Percentiles rank a stretch among this genome's conserved stretches.
Conservation (phyloP, 176 grass and related monocot genomes). For the Alopecurus myosuroides region DNA sequence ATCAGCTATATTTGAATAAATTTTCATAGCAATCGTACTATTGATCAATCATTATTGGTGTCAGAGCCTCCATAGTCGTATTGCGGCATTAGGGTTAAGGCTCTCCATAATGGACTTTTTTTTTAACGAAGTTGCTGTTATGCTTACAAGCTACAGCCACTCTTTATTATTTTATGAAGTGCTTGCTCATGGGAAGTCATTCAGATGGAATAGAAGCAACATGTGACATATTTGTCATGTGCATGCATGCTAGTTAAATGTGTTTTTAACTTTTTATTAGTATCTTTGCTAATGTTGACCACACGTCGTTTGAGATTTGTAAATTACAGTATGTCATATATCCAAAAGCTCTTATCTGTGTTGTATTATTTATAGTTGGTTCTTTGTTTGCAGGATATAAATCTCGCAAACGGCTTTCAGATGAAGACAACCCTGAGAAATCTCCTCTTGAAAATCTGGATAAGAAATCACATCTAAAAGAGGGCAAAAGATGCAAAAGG, state of each 20-base stretch:
- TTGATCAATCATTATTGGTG: neutral
- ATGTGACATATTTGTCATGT: conserved; percentile 4
- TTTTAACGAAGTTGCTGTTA: neutral
- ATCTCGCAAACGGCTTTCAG: conserved; percentile 45
- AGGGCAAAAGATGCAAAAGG: conserved; percentile 38
- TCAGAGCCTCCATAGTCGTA: neutral
- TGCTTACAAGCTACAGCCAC: neutral
- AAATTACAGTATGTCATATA: neutral
- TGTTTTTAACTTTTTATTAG: neutral
- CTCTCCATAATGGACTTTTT: conserved; percentile 12
- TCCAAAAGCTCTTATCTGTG: conserved; percentile 8
- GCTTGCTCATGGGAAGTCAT: neutral
- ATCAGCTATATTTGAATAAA: too few species aligned
- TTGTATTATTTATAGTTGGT: conserved; percentile 6
- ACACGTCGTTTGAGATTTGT: neutral
- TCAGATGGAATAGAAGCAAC: conserved; percentile 18
- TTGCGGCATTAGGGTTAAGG: neutral
- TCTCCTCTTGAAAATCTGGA: conserved; percentile 36
- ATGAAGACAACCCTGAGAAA: conserved; percentile 34
- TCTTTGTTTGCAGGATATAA: conserved; percentile 57
- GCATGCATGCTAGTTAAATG: too few species aligned
- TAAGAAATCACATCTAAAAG: conserved; percentile 53
- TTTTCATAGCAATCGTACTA: neutral
- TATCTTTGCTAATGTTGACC: conserved; percentile 5
- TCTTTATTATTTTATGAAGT: conserved; percentile 13